Conservation (phyloP, 345 rosid species). For the Syzygium grande region DNA sequence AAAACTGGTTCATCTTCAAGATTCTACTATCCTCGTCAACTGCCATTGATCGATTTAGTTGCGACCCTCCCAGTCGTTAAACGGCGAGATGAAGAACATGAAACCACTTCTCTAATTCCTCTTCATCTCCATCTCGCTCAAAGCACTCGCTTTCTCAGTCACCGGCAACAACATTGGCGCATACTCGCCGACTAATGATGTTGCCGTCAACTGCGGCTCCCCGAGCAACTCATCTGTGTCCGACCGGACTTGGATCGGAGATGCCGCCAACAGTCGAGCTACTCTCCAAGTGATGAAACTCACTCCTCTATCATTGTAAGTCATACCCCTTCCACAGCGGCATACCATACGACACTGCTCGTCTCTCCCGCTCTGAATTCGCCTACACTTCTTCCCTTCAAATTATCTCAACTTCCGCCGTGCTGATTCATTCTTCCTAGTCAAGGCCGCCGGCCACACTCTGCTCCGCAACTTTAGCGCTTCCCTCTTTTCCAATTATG, state of each 20-base stretch:
- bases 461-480: constrained; percentile 16
- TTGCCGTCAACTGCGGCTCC: background rate
- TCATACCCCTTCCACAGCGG: background rate
- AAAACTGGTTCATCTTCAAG: too few relatives aligned
- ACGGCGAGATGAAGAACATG: too few relatives aligned
- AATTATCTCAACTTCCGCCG: background rate
- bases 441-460: constrained; percentile 1
- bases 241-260: constrained; percentile 9
- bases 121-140: too few relatives aligned
- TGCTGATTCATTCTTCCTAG: constrained; percentile 8
- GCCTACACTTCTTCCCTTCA: constrained; percentile 17
- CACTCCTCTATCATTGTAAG: background rate
- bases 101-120: too few relatives aligned
- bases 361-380: constrained; percentile 6
- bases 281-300: background rate
- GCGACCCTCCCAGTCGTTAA: too few relatives aligned
- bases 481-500: background rate
- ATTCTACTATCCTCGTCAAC: too few relatives aligned
- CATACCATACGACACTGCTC: constrained; percentile 15
- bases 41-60: too few relatives aligned
- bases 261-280: background rate
- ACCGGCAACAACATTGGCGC: too few relatives aligned
- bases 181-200: background rate
- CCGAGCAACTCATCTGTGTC: background rate
- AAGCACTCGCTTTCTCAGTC: too few relatives aligned